Percentiles rank a stretch among this genome's conserved stretches.
phyloP scores from a whole-genome alignment of 2,329 filamentous ascomycete species.

The Mycosphaerelloides madeirae region DNA sequence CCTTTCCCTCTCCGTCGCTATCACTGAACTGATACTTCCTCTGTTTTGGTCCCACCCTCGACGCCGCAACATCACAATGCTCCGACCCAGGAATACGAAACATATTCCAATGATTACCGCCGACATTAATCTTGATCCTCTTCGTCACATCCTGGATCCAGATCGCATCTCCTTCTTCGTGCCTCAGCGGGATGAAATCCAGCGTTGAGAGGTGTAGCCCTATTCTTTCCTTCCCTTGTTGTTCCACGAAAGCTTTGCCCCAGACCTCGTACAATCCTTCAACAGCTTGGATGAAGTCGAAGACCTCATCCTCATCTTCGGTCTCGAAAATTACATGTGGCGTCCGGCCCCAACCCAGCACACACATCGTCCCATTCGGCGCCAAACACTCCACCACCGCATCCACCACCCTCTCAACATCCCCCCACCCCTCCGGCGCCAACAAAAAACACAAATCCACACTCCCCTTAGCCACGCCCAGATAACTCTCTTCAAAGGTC shows the following conservation, averaged over 20 bases:
- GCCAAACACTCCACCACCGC: conserved; percentile 1
- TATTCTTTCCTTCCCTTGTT: not conserved
- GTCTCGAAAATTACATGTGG: too few species aligned
- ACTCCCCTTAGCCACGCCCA: not conserved
- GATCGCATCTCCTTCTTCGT: not conserved
- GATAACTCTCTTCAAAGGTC: not conserved
- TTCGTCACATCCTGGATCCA: conserved; percentile 4
- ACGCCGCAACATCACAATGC: not conserved
- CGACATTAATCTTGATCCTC: conserved; percentile 3
- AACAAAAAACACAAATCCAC: not conserved
- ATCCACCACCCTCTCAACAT: not conserved
- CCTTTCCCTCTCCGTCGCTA: not conserved
- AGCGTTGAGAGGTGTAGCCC: not conserved
- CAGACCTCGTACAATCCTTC: not conserved
- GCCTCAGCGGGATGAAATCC: not conserved
- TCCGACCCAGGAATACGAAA: conserved; percentile 1
- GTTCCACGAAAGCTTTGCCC: not conserved
- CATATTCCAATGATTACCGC: not conserved
- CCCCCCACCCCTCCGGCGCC: not conserved
- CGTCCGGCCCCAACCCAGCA: too few species aligned
- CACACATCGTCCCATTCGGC: conserved; percentile 3
- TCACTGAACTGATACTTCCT: conserved; percentile 4
- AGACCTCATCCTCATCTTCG: too few species aligned
- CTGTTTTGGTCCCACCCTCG: conserved; percentile 1
- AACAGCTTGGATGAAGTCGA: too few species aligned